Base-by-base conservation (phyloP, 352 stramenopile genomes). In the Phytophthora ohioensis region DNA sequence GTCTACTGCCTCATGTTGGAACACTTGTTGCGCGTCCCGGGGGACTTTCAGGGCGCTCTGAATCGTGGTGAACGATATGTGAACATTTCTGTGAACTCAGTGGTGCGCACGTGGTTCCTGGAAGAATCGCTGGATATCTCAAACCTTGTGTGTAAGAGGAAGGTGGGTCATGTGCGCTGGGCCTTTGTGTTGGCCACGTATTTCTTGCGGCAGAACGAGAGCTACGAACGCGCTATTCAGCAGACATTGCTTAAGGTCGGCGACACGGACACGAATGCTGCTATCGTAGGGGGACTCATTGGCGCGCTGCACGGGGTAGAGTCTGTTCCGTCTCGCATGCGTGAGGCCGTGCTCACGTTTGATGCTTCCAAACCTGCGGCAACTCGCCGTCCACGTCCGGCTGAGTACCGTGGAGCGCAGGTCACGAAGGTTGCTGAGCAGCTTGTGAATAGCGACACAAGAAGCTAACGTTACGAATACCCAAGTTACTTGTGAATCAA, bases 251-350 rank as follows among this genome's bases (percentile, higher is more conserved):
- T 85, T 11, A 85, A 87, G 38, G 82, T 73, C 17, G 82, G 80
- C 2, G 82, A 90, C 39, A 90, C 82, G 8, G 82, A 90, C 49
- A 90, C 82, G 31, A 90, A 90, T 63, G 82, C 82, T 6, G 82
- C 78, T 12, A 90, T 90, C 47, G 78, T 88, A 10, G 82, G 82
- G 5, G 78, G 75, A 0, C 31, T 90, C 1, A 73, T 90, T 21
- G 82, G 82, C 10, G 81, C 81, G 8, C 47, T 90, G 36, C 81
- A 90, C 36, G 82, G 80, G 15, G 69, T 75, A 11, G 61, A 72
- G 2, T 54, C 58, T n/a, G 84, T 89, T 42, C 81, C 81, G 3
- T 41, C 53, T 41, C 75, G 55, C 56, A 89, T 89, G 77, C 76
- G 73, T 11, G 49, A 59, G 6, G 75, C 72, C 2, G 81, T 89